Conservation (phyloP, 805 yeast genomes). For the Yamadazyma scolyti region DNA sequence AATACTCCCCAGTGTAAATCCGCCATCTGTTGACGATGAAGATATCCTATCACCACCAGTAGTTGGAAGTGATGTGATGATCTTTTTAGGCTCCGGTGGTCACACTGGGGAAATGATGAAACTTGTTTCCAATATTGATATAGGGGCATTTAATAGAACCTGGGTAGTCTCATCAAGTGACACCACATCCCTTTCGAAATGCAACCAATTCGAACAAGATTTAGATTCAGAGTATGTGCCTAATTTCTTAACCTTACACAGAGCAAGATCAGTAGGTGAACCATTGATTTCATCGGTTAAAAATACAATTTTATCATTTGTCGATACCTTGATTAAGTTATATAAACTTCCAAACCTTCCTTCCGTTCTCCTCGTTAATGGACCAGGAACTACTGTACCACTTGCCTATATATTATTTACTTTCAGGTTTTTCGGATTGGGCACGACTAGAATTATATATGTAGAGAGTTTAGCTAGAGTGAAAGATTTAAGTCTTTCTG, state of each 20-base stretch:
- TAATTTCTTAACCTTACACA: constrained; percentile 32
- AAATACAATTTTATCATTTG: constrained; percentile 40
- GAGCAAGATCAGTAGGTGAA: constrained; percentile 66
- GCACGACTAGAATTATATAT: constrained; percentile 62
- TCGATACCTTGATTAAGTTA: constrained; percentile 23
- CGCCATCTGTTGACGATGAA: constrained; percentile 2
- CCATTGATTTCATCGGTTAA: constrained; percentile 41
- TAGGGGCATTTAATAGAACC: constrained; percentile 22
- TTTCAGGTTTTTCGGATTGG: constrained; percentile 45
- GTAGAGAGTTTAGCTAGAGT: constrained; percentile 89
- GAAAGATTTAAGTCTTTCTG: constrained; percentile 68
- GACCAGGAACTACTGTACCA: constrained; percentile 82
- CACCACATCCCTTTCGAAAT: constrained; percentile 41
- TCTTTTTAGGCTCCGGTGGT: constrained; percentile 92
- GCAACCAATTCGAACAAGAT: constrained; percentile 32
- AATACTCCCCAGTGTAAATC: constrained; percentile 20
- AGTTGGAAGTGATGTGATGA: constrained; percentile 37
- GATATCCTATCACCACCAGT: constrained; percentile 5
- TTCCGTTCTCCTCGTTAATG: constrained; percentile 56
- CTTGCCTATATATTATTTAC: constrained; percentile 55
- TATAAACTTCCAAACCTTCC: constrained; percentile 28
- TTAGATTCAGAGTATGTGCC: constrained; percentile 11
- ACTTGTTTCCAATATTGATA: constrained; percentile 43
- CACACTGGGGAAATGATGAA: constrained; percentile 96
- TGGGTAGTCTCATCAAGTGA: constrained; percentile 52